A percentile compares a stretch with the other conserved stretches of the same genome.
Conservation (phyloP, 2,329 filamentous ascomycete species). For the Pseudopithomyces maydicus region DNA sequence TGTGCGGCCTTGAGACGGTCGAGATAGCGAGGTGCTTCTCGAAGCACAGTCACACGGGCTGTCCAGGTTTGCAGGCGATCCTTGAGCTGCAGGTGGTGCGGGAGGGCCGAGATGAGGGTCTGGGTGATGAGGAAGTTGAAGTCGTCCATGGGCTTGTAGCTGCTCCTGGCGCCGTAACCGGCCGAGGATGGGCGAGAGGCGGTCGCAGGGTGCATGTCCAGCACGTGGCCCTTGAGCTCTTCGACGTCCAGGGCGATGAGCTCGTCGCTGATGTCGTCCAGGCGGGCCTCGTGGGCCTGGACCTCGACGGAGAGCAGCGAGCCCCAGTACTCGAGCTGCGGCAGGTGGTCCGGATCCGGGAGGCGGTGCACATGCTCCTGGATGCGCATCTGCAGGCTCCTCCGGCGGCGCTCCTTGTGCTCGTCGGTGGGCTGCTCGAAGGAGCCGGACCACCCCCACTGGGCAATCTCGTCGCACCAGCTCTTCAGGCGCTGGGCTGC, state of each 20-base stretch:
- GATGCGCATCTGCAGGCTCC: conserved; percentile 38
- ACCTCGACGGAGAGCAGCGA: conserved; percentile 71
- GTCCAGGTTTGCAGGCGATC: conserved; percentile 79
- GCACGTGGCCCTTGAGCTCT: conserved; percentile 85
- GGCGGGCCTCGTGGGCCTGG: conserved; percentile 69
- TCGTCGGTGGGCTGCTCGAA: conserved; percentile 49
- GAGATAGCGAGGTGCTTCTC: conserved; percentile 73
- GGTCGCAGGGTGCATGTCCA: conserved; percentile 72
- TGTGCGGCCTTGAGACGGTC: conserved; percentile 67
- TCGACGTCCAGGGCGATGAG: conserved; percentile 76
- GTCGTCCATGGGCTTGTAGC: conserved; percentile 79
- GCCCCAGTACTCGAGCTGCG: conserved; percentile 65
- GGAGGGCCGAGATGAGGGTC: conserved; percentile 86
- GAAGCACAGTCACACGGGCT: conserved; percentile 74
- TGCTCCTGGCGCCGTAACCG: conserved; percentile 39
- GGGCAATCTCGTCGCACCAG: conserved; percentile 75
- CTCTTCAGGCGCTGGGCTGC: conserved; percentile 73
- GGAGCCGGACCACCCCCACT: conserved; percentile 63
- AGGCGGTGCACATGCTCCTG: conserved; percentile 35
- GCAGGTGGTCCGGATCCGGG: conserved; percentile 25
- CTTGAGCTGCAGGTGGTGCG: conserved; percentile 75
- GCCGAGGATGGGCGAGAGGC: conserved; percentile 53
- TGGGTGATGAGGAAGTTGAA: conserved; percentile 89
- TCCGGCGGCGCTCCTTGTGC: conserved; percentile 29
- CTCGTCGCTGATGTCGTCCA: conserved; percentile 73